Evolutionary conservation across 805 yeast genomes (phyloP).

Genomic region (Isabelozyma rhagii): DNA sequence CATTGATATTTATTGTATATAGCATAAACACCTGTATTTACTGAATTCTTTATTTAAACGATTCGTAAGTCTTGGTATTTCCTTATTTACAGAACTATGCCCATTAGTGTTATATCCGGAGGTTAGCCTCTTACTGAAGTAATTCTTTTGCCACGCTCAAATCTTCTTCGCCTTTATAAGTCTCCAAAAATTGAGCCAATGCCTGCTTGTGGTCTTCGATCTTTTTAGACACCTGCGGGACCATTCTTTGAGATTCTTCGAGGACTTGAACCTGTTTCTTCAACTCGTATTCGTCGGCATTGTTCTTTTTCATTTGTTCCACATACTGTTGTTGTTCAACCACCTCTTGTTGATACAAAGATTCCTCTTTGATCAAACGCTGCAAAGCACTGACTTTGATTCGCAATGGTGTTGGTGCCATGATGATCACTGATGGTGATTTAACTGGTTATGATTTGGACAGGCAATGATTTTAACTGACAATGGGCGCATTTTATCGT

Average conservation of each 20-base stretch:
- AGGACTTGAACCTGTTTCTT: slow-evolving; percentile 44
- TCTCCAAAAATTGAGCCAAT: slow-evolving; percentile 26
- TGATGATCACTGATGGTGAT: slow-evolving; percentile 15
- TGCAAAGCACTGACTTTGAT: slow-evolving; percentile 69
- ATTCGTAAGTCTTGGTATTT: background rate
- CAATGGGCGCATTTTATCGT: background rate
- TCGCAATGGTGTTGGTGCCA: slow-evolving; percentile 70
- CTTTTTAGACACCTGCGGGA: slow-evolving; percentile 21
- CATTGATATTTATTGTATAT: background rate
- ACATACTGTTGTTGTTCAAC: slow-evolving; percentile 50
- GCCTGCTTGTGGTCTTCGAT: slow-evolving; percentile 14
- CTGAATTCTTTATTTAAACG: slow-evolving; percentile 8
- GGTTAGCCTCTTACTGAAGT: slow-evolving; percentile 3
- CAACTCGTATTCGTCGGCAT: slow-evolving; percentile 63
- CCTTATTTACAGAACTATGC: background rate
- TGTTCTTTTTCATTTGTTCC: slow-evolving; percentile 41
- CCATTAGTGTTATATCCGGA: background rate
- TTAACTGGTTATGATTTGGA: background rate
- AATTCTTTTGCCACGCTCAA: slow-evolving; percentile 21
- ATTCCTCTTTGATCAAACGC: slow-evolving; percentile 66
- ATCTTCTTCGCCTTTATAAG: slow-evolving; percentile 34
- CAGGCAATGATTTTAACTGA: too few relatives aligned
- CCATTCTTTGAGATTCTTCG: slow-evolving; percentile 38
- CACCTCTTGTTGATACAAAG: slow-evolving; percentile 57
- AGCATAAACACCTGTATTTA: slow-evolving; percentile 1